A percentile compares a stretch with the other conserved stretches of the same genome.
Conservation (phyloP, 208 protist species). For the Trypanosoma vivax region DNA sequence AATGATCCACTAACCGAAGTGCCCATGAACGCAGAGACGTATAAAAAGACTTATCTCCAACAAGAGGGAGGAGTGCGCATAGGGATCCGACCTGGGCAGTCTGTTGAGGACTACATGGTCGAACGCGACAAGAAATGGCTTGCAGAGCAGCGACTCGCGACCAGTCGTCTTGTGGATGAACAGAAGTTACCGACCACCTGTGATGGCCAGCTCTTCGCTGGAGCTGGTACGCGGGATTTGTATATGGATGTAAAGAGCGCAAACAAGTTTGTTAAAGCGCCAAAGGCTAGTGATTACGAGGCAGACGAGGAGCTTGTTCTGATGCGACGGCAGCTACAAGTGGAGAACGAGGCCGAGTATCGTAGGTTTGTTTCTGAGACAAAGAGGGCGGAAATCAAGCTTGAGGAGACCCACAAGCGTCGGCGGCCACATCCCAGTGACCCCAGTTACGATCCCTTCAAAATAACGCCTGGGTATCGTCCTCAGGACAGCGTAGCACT, state of each 20-base stretch:
- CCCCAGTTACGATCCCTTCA: constrained; percentile 85
- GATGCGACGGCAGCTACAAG: constrained; percentile 77
- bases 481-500: constrained; percentile 77
- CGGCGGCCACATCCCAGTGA: constrained; percentile 77
- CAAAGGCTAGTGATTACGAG: constrained; percentile 66
- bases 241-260: constrained; percentile 71
- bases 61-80: constrained; percentile 75
- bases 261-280: constrained; percentile 52
- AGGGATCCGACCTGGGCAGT: constrained; percentile 76
- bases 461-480: constrained; percentile 75
- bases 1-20: constrained; percentile 76
- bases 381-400: constrained; percentile 54
- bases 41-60: constrained; percentile 50
- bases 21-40: constrained; percentile 60
- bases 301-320: constrained; percentile 74
- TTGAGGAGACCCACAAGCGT: constrained; percentile 61
- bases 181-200: constrained; percentile 50
- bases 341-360: constrained; percentile 84
- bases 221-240: constrained; percentile 32
- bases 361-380: constrained; percentile 80
- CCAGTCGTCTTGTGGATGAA: constrained; percentile 29
- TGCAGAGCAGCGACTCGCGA: constrained; percentile 29
- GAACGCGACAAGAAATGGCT: constrained; percentile 76
- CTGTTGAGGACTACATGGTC: constrained; percentile 82
- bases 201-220: constrained; percentile 66